Conservation (phyloP, 139 green algal genomes). For the Chlamydomonas schloesseri region DNA sequence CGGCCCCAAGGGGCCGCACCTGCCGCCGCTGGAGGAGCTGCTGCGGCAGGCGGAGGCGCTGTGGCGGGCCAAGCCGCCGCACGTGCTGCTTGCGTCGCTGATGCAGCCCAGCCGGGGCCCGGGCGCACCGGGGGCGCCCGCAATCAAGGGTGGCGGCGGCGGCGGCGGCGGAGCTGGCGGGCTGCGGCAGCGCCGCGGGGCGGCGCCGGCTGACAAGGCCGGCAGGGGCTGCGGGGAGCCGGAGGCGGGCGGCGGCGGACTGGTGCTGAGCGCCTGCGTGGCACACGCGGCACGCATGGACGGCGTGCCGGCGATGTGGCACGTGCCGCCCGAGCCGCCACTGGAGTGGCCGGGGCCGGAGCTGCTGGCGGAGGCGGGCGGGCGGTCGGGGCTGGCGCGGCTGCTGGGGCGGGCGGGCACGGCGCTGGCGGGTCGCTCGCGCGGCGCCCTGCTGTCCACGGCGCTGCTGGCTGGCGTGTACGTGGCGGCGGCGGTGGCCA, state of each 20-base stretch:
- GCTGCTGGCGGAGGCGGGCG: not conserved
- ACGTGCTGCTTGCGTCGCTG: not conserved
- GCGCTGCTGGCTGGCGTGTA: constrained; percentile 29
- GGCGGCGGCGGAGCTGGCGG: too few relatives aligned
- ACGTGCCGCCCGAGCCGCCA: not conserved
- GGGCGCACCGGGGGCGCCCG: not conserved
- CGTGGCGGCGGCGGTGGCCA: constrained; percentile 35
- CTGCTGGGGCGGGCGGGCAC: not conserved
- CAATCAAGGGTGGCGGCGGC: not conserved
- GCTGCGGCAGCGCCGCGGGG: not conserved
- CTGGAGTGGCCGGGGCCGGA: constrained; percentile 5
- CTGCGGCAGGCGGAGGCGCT: constrained; percentile 17
- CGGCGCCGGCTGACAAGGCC: not conserved
- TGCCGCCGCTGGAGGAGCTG: constrained; percentile 13
- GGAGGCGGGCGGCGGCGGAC: not conserved
- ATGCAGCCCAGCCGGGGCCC: not conserved
- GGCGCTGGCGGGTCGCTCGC: not conserved
- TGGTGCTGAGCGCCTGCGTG: constrained; percentile 12
- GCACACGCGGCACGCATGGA: constrained; percentile 29
- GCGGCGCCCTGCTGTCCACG: not conserved
- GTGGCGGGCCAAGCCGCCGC: constrained; percentile 26
- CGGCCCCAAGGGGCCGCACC: not conserved
- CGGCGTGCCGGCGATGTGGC: not conserved
- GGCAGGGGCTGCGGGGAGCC: not conserved
- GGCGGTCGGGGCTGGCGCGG: not conserved